phyloP scores from a whole-genome alignment of 2,329 filamentous ascomycete species.

The Cryphonectria radicalis region DNA sequence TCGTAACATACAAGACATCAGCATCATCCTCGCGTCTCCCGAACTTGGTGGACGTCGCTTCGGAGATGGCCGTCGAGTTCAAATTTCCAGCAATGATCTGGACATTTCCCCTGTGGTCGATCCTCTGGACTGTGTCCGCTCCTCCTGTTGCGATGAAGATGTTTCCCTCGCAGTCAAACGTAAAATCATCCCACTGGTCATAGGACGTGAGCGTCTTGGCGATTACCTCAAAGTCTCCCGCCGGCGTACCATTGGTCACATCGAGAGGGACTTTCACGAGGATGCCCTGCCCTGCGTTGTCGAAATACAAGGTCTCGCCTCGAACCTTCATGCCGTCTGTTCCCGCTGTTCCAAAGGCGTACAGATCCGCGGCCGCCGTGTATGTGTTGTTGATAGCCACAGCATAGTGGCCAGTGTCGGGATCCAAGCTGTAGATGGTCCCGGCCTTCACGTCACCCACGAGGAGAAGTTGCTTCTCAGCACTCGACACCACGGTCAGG shows the following conservation, averaged over 20 bases:
- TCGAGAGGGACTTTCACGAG: slow-evolving; percentile 33
- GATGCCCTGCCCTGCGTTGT: slow-evolving; percentile 33
- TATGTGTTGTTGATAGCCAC: slow-evolving; percentile 34
- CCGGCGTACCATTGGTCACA: slow-evolving; percentile 25
- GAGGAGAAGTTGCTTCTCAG: slow-evolving; percentile 31
- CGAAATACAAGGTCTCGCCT: slow-evolving; percentile 34
- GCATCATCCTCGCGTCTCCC: slow-evolving; percentile 24
- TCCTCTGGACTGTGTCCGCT: slow-evolving; percentile 30
- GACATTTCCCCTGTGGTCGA: slow-evolving; percentile 26
- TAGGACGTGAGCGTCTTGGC: slow-evolving; percentile 18
- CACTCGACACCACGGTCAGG: slow-evolving; percentile 30
- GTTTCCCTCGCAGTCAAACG: slow-evolving; percentile 32
- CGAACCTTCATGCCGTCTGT: slow-evolving; percentile 37
- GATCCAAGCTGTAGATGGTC: slow-evolving; percentile 33
- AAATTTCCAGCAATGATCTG: slow-evolving; percentile 31
- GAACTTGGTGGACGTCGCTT: slow-evolving; percentile 27
- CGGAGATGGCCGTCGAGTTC: slow-evolving; percentile 30
- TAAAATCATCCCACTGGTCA: slow-evolving; percentile 33
- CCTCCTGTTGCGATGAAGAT: slow-evolving; percentile 31
- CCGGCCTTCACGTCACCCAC: slow-evolving; percentile 34
- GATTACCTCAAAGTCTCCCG: slow-evolving; percentile 28
- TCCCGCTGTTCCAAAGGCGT: slow-evolving; percentile 28
- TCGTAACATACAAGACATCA: slow-evolving; percentile 28
- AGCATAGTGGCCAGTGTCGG: slow-evolving; percentile 32
- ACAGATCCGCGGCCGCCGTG: slow-evolving; percentile 30